A percentile compares a stretch with the other conserved stretches of the same genome.
phyloP scores from a whole-genome alignment of 305 asterid genomes.

The Rubia peregrina region DNA sequence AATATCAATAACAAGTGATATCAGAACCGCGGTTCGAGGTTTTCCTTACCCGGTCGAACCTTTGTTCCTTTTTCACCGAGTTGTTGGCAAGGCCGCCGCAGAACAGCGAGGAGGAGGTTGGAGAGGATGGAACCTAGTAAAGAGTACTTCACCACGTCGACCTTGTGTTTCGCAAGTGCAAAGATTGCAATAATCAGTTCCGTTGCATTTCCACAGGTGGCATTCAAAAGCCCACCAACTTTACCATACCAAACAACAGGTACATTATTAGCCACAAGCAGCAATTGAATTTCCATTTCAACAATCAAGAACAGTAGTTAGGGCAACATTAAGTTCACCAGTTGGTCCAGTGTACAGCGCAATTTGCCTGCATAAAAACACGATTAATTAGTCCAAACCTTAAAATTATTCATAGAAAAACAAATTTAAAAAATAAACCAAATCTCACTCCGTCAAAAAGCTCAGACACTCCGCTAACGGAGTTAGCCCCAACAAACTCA shows the following conservation, averaged over 20 bases:
- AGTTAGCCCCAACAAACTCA: slow-evolving; percentile 68
- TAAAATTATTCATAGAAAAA: not conserved
- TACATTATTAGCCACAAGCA: not conserved
- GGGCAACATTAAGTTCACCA: slow-evolving; percentile 30
- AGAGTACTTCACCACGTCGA: slow-evolving; percentile 74
- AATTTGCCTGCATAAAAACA: slow-evolving; percentile 55
- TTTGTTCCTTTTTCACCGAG: slow-evolving; percentile 34
- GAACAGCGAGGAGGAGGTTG: slow-evolving; percentile 81
- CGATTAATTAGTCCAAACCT: not conserved
- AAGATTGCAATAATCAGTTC: slow-evolving; percentile 77
- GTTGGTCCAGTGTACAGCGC: slow-evolving; percentile 87
- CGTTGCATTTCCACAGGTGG: slow-evolving; percentile 95
- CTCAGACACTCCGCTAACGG: slow-evolving; percentile 84
- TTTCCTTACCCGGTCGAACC: slow-evolving; percentile 51
- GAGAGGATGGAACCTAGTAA: slow-evolving; percentile 87
- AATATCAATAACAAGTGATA: too few species aligned
- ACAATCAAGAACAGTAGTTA: not conserved
- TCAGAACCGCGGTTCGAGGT: not conserved
- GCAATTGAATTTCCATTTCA: not conserved
- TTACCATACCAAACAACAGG: slow-evolving; percentile 12
- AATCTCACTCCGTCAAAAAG: slow-evolving; percentile 74
- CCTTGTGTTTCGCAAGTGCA: slow-evolving; percentile 58
- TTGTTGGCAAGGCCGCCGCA: slow-evolving; percentile 82
- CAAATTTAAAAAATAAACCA: not conserved
- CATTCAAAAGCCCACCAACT: slow-evolving; percentile 95